Evolutionary conservation across 352 stramenopile genomes (phyloP).

Genomic region (Globisporangium paroecandrum): DNA sequence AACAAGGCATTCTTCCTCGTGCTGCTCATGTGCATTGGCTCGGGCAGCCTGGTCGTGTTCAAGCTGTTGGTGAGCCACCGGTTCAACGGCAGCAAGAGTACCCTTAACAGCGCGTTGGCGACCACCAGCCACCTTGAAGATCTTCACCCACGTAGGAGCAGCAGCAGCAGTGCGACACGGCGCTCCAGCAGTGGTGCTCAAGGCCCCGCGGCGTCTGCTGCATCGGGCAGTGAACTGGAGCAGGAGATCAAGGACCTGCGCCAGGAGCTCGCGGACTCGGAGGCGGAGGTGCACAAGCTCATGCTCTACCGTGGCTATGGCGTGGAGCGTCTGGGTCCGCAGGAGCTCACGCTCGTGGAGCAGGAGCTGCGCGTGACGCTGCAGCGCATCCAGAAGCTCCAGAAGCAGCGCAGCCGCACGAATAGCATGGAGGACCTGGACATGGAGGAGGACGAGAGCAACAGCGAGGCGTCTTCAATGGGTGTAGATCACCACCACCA

Average conservation of each 20-base stretch:
- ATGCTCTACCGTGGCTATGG: slow-evolving; percentile 78
- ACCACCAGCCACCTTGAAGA: neutral
- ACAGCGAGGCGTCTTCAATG: neutral
- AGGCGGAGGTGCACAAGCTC: slow-evolving; percentile 63
- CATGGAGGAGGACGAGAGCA: slow-evolving; percentile 6
- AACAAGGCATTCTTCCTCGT: slow-evolving; percentile 52
- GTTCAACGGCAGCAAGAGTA: slow-evolving; percentile 15
- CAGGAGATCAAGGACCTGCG: slow-evolving; percentile 65
- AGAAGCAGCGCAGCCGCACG: slow-evolving; percentile 6
- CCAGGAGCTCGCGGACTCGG: slow-evolving; percentile 73
- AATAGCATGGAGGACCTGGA: slow-evolving; percentile 13
- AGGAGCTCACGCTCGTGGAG: slow-evolving; percentile 56
- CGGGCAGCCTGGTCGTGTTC: slow-evolving; percentile 38
- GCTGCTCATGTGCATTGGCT: slow-evolving; percentile 46
- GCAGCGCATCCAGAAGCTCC: slow-evolving; percentile 44
- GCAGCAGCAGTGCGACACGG: slow-evolving; percentile 3
- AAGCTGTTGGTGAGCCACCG: slow-evolving; percentile 35
- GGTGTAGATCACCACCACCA: neutral
- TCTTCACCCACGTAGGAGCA: neutral
- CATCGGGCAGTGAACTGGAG: slow-evolving; percentile 26
- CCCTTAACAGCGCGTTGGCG: neutral
- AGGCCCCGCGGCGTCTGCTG: neutral
- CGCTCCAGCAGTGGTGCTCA: neutral
- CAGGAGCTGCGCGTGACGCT: slow-evolving; percentile 53
- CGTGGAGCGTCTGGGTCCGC: slow-evolving; percentile 44